phyloP scores from a whole-genome alignment of 176 grass and related monocot species.

The Musa beccarii region DNA sequence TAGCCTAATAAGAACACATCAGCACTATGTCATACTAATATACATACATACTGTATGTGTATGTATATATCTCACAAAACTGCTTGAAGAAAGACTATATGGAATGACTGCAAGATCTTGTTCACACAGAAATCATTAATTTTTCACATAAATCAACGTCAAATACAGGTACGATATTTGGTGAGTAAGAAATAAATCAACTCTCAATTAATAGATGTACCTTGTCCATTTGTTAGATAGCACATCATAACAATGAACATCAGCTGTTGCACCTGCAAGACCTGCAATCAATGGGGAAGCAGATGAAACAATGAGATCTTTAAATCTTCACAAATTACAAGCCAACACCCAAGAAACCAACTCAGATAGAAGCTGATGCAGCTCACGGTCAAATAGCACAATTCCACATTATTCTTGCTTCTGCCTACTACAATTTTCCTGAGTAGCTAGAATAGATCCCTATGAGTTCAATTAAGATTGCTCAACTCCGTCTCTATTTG shows the following conservation, averaged over 20 bases:
- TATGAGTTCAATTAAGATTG: not conserved
- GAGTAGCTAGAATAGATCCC: not conserved
- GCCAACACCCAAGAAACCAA: not conserved
- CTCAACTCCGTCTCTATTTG: not conserved
- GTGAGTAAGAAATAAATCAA: slow-evolving; percentile 14
- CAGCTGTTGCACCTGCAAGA: slow-evolving; percentile 91
- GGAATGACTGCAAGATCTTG: not conserved
- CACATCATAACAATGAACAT: slow-evolving; percentile 97
- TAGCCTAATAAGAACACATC: slow-evolving; percentile 55
- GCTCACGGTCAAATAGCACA: not conserved
- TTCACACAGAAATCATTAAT: not conserved
- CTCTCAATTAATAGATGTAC: slow-evolving; percentile 43
- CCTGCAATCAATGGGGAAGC: slow-evolving; percentile 40
- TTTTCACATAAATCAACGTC: not conserved
- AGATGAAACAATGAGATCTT: not conserved
- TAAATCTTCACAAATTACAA: not conserved
- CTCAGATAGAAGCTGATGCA: too few relatives aligned
- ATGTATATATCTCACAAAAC: not conserved
- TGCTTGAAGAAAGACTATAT: not conserved
- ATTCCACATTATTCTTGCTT: not conserved
- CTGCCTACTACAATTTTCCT: not conserved
- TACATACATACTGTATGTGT: not conserved
- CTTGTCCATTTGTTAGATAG: slow-evolving; percentile 93
- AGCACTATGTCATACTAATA: not conserved
- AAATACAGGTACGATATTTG: not conserved